phyloP scores from a whole-genome alignment of 805 yeast species.

The Starmerella stigmatis region DNA sequence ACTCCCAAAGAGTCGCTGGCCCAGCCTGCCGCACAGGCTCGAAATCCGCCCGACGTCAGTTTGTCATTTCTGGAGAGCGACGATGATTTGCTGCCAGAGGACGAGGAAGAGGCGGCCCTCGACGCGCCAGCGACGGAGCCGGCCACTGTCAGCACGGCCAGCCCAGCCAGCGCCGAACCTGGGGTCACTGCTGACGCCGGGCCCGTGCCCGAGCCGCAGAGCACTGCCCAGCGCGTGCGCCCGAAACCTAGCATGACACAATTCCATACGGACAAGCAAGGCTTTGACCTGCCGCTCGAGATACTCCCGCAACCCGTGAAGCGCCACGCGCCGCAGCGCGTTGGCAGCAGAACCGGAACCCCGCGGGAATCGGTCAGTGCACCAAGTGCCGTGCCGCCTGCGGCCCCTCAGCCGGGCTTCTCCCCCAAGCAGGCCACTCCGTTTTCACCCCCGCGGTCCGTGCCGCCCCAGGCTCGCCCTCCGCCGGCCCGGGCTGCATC shows the following conservation, averaged over 20 bases:
- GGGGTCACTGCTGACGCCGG: no score
- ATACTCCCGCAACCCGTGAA: slow-evolving; percentile 26
- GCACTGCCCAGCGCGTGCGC: not conserved
- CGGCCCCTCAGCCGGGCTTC: not conserved
- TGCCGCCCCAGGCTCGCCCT: slow-evolving; percentile 5
- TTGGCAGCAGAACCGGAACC: slow-evolving; percentile 10
- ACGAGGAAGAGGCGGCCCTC: slow-evolving; percentile 20
- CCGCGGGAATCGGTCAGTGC: not conserved
- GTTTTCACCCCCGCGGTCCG: slow-evolving; percentile 7
- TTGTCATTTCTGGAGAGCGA: slow-evolving; percentile 30
- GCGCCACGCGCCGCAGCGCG: slow-evolving; percentile 17
- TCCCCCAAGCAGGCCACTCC: no score
- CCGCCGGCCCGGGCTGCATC: not conserved
- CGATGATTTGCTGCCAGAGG: slow-evolving; percentile 30
- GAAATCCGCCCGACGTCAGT: not conserved
- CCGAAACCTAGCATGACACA: slow-evolving; percentile 18
- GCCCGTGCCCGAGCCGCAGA: slow-evolving; percentile 1
- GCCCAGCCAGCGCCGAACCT: no score
- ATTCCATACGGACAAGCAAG: slow-evolving; percentile 24
- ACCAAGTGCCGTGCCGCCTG: not conserved
- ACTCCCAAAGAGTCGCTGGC: not conserved
- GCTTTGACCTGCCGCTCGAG: slow-evolving; percentile 31
- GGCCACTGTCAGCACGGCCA: no score
- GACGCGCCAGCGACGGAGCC: no score
- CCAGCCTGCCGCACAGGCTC: not conserved